These are phyloP conservation scores for Glonium stellatum DNA, from an alignment of 495 filamentous ascomycete genomes.

Conservation along the genomic window DNA sequence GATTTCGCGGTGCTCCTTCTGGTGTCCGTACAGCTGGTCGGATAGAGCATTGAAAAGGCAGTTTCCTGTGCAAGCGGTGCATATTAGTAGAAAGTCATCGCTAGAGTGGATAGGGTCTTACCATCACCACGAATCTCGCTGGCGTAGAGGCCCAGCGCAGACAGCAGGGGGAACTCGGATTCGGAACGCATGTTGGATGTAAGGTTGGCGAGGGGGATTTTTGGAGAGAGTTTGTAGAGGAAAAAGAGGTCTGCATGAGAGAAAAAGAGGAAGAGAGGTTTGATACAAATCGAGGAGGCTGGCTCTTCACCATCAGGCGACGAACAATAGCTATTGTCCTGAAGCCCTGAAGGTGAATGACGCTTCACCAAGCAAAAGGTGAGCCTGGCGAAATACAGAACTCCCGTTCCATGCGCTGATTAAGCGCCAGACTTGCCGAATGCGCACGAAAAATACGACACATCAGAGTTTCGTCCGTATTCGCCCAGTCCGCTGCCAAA, in stretches of 20 bases:
- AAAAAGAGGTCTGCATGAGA: background rate
- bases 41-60: constrained; percentile 73
- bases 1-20: constrained; percentile 51
- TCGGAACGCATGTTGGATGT: constrained; percentile 17
- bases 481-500: too few relatives aligned
- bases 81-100: background rate
- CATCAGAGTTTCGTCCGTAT: too few relatives aligned
- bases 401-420: background rate
- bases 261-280: background rate
- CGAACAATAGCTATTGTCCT: background rate
- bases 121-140: constrained; percentile 47
- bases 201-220: background rate
- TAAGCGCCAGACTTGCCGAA: too few relatives aligned
- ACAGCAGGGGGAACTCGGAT: constrained; percentile 50
- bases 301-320: background rate
- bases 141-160: constrained; percentile 44
- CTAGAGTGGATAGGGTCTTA: constrained; percentile 26
- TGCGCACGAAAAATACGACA: too few relatives aligned
- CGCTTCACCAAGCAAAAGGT: background rate
- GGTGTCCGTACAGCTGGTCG: constrained; percentile 65
- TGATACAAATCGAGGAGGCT: background rate
- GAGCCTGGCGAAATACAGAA: background rate
- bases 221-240: background rate
- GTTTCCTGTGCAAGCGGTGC: constrained; percentile 46
- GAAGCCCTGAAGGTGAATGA: background rate